phyloP scores from a whole-genome alignment of 2,329 filamentous ascomycete species.

The Colletotrichum theobromicola region DNA sequence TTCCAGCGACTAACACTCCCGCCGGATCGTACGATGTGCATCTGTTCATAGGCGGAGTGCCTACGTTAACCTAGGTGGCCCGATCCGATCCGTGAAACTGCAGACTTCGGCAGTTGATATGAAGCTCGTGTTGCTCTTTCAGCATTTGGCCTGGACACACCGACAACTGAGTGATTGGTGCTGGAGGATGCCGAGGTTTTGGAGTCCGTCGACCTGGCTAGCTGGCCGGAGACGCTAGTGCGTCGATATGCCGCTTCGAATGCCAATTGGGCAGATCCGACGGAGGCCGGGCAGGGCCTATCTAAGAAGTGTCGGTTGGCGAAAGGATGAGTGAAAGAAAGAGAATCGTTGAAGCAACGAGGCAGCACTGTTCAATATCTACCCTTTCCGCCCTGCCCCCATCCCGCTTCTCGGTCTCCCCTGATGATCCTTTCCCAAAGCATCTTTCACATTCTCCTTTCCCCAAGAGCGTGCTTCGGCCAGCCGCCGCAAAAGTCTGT shows the following conservation, averaged over 20 bases:
- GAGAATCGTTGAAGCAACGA: too few species aligned
- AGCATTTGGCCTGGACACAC: neutral
- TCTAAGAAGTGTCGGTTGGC: neutral
- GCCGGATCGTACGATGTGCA: neutral
- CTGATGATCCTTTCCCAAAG: neutral
- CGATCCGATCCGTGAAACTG: neutral
- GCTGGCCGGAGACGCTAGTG: neutral
- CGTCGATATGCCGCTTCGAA: neutral
- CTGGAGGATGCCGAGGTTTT: neutral
- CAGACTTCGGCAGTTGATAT: neutral
- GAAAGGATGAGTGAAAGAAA: accelerated
- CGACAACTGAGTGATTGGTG: neutral
- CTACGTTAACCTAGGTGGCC: neutral
- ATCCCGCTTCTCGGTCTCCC: neutral
- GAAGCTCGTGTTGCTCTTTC: neutral
- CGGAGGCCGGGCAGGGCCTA: neutral
- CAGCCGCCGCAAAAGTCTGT: neutral
- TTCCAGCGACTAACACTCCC: too few species aligned
- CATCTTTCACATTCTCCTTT: neutral
- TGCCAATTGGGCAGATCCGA: neutral
- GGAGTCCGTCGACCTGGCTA: neutral
- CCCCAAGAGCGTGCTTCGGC: neutral
- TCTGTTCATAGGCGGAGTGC: neutral
- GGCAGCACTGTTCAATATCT: too few species aligned
- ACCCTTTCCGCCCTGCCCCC: neutral